A percentile compares a stretch with the other conserved stretches of the same genome.
Evolutionary conservation across 768 basidiomycete genomes (phyloP).

Genomic region (Termitomyces sp.): DNA sequence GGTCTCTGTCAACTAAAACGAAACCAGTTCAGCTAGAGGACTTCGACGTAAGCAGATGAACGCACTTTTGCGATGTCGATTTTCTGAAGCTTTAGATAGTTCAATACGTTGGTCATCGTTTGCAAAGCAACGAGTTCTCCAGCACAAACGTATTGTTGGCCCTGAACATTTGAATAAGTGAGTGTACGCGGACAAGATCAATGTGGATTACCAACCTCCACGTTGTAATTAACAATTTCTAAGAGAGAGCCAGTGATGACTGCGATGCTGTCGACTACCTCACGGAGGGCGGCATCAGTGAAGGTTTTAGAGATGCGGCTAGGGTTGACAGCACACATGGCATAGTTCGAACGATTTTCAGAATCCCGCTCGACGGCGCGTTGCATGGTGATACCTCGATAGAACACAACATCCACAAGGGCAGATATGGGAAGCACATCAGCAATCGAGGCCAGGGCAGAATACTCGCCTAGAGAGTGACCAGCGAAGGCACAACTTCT

Average conservation of each 20-base stretch:
- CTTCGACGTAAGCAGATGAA: background rate
- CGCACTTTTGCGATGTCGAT: conserved; percentile 81
- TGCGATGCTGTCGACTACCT: conserved; percentile 91
- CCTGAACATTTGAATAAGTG: conserved; percentile 37
- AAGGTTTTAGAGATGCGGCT: conserved; percentile 92
- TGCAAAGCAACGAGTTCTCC: conserved; percentile 93
- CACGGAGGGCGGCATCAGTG: conserved; percentile 91
- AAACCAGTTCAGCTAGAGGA: background rate
- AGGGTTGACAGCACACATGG: conserved; percentile 99
- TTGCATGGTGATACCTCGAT: conserved; percentile 99
- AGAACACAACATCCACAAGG: conserved; percentile 97
- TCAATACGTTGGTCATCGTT: conserved; percentile 92
- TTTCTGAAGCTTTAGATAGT: conserved; percentile 95
- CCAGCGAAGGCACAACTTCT: conserved; percentile 91
- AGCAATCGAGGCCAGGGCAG: conserved; percentile 95
- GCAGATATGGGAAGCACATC: conserved; percentile 94
- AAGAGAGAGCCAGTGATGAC: conserved; percentile 71
- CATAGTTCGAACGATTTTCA: conserved; percentile 91
- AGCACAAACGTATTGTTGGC: conserved; percentile 99
- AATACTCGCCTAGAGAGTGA: conserved; percentile 98
- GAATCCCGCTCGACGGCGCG: conserved; percentile 96
- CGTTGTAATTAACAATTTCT: conserved; percentile 98
- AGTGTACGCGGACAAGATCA: conserved; percentile 1
- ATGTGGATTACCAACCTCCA: conserved; percentile 51
- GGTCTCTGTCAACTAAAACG: conserved; percentile 70